phyloP scores from a whole-genome alignment of 805 yeast genomes.

The Hanseniaspora lachancei region DNA sequence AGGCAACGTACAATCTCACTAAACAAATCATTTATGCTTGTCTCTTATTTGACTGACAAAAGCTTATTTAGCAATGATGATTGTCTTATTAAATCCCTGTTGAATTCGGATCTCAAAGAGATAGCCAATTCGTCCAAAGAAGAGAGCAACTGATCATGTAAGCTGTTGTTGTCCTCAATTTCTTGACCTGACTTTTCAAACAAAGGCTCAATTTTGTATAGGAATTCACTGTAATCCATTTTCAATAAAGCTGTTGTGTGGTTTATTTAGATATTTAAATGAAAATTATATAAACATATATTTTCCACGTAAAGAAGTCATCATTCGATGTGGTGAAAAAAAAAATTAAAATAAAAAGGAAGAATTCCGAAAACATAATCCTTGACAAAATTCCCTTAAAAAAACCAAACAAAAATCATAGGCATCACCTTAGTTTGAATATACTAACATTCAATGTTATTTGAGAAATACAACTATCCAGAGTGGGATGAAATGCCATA shows the following conservation, averaged over 20 bases:
- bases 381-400: background rate
- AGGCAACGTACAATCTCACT: slow-evolving; percentile 26
- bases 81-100: slow-evolving; percentile 24
- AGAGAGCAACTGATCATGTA: slow-evolving; percentile 15
- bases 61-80: slow-evolving; percentile 16
- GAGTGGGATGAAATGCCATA: slow-evolving; percentile 48
- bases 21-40: slow-evolving; percentile 16
- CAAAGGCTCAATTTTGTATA: slow-evolving; percentile 25
- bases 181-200: slow-evolving; percentile 10
- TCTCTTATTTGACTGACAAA: slow-evolving; percentile 12
- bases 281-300: background rate
- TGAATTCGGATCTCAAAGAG: slow-evolving; percentile 21
- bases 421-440: background rate
- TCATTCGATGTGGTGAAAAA: background rate
- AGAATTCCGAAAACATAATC: no score
- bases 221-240: slow-evolving; percentile 27
- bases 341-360: background rate
- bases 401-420: background rate
- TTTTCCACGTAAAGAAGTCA: background rate
- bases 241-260: background rate
- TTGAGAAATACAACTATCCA: slow-evolving; percentile 14
- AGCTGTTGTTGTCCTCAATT: background rate
- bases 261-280: background rate
- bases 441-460: background rate
- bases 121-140: slow-evolving; percentile 24